Evolutionary conservation across 306 rosid species (phyloP).

Genomic region (Morella rubra): DNA sequence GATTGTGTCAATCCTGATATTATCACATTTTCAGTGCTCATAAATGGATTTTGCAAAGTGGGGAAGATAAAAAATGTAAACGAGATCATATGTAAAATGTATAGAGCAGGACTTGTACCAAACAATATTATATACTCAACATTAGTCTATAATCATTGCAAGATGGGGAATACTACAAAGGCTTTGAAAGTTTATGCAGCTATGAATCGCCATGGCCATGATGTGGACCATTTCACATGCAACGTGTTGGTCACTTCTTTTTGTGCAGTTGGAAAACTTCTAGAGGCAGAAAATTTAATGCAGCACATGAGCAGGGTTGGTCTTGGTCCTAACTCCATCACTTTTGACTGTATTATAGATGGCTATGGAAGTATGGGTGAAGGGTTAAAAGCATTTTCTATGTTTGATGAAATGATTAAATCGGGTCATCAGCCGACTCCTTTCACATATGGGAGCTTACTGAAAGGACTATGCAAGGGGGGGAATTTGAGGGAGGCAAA

Average conservation of each 20-base stretch:
- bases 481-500: conserved; percentile 59
- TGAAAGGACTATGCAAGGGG: conserved; percentile 65
- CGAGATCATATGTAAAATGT: conserved; percentile 67
- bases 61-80: conserved; percentile 58
- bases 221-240: conserved; percentile 53
- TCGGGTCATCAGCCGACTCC: conserved; percentile 61
- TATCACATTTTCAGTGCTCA: conserved; percentile 67
- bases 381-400: conserved; percentile 50
- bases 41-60: conserved; percentile 62
- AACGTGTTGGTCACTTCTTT: conserved; percentile 54
- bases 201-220: conserved; percentile 54
- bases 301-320: conserved; percentile 67
- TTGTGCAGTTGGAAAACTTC: conserved; percentile 52
- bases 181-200: conserved; percentile 56
- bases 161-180: conserved; percentile 52
- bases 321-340: conserved; percentile 47
- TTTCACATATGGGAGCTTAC: conserved; percentile 57
- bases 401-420: conserved; percentile 61
- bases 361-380: conserved; percentile 59
- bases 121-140: conserved; percentile 60
- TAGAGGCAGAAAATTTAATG: conserved; percentile 64
- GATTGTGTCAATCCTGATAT: conserved; percentile 52
- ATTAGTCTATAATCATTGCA: conserved; percentile 64
- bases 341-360: conserved; percentile 62
- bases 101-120: conserved; percentile 50